Percentiles rank a stretch among this genome's conserved stretches.
Conservation (phyloP, 495 filamentous ascomycete species). For the Penicillium ucsense region DNA sequence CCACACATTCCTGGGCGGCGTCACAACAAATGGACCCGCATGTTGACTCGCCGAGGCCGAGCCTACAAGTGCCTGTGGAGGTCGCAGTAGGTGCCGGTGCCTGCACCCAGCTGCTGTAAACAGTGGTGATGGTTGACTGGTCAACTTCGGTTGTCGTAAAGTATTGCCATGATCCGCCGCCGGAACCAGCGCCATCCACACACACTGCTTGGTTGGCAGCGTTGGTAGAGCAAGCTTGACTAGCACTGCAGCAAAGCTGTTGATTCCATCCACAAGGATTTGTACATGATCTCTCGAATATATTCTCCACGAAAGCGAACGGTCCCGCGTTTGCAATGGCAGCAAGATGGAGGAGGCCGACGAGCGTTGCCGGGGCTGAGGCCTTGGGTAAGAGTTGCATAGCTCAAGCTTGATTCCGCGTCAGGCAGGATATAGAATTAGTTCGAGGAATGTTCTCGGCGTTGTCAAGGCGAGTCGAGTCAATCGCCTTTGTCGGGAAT, state of each 20-base stretch:
- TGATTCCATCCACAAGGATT: constrained; percentile 58
- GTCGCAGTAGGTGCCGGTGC: constrained; percentile 28
- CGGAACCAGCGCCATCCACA: constrained; percentile 25
- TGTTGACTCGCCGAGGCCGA: constrained; percentile 47
- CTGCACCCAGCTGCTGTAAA: constrained; percentile 46
- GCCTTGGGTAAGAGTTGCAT: constrained; percentile 24
- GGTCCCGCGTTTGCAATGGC: constrained; percentile 30
- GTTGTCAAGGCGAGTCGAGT: not conserved
- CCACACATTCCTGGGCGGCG: constrained; percentile 55
- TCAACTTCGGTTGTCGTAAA: constrained; percentile 67
- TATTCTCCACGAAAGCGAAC: constrained; percentile 12
- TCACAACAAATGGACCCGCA: constrained; percentile 74
- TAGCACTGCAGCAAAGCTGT: constrained; percentile 57
- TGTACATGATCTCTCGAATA: constrained; percentile 43
- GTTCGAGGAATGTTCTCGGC: constrained; percentile 9
- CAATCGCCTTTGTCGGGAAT: not conserved
- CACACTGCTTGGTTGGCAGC: constrained; percentile 45
- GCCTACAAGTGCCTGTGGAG: constrained; percentile 43
- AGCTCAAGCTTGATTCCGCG: constrained; percentile 7
- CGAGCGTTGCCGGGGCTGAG: constrained; percentile 19
- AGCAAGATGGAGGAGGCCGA: constrained; percentile 14
- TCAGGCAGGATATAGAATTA: not conserved
- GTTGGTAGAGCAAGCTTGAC: constrained; percentile 56
- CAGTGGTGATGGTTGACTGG: constrained; percentile 53
- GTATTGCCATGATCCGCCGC: constrained; percentile 31